Base-by-base conservation (phyloP, 2,329 filamentous ascomycete species). In the Xylogone sp. region DNA sequence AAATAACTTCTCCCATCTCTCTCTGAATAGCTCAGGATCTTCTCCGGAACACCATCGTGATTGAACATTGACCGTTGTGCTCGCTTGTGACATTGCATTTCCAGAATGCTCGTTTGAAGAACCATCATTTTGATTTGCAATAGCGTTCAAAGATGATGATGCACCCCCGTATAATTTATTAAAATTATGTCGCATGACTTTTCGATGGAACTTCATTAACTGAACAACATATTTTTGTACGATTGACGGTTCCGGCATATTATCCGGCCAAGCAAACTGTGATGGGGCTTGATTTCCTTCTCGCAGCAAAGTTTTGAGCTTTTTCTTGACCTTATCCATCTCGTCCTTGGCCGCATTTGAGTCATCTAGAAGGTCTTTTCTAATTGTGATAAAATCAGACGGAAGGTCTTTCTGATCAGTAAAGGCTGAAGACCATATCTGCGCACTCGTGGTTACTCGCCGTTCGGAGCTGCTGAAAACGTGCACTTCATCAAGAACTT, bases 321-420 rank as follows among this genome's bases (percentile, higher is more conserved):
- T 97, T 81, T 99, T 99, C 79, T 99, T 99, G 51, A 99, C 94
- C 71, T 96, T 97, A 72, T 99, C 95, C 88, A 97, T 99, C 65
- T 96, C 91, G 67, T 99, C 94, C 69, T 99, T 99, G 52, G 94
- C 94, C 3, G 94, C 94, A 68, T 99, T 99, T 0, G 92, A 97
- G 67, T 99, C 94, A 67, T 99, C 94, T 2, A 99, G 75, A 6
- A 99, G 79, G 69, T 97, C 92, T 67, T 99, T 99, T 49, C 94
- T 86, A 51, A 97, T 86, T 29, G 84, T 87, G 56, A 99, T 96
- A 58, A 90, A 90, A 62, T 96, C 89, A 21, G 90, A 83, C 0
- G 88, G 83, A 16, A 97, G 76, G 50, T 97, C 88, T 67, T 95
- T 90, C 64, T 90, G 83, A 47, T 90, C 88, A 43, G 97, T 75